Conservation (phyloP, 495 filamentous ascomycete species). For the Lophiostoma macrostomum region DNA sequence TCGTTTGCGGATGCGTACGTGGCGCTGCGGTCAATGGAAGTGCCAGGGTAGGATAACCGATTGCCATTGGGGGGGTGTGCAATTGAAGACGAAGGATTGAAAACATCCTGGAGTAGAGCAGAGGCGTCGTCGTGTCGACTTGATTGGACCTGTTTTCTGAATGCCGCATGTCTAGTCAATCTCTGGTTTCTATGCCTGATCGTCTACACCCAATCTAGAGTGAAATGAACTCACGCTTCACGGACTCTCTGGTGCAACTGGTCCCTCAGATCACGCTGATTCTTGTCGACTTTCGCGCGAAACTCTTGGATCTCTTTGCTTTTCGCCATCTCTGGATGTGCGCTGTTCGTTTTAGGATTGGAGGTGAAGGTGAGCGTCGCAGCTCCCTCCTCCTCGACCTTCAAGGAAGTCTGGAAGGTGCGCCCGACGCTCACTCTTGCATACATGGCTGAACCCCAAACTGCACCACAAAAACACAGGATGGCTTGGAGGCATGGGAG, state of each 20-base stretch:
- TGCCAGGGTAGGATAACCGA: slow-evolving; percentile 3
- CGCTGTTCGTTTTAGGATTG: too few relatives aligned
- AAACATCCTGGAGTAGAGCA: neutral
- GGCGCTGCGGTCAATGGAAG: slow-evolving; percentile 5
- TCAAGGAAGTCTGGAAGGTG: too few relatives aligned
- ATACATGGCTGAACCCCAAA: too few relatives aligned
- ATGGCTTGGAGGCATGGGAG: too few relatives aligned
- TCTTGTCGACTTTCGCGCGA: neutral
- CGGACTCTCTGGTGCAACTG: slow-evolving; percentile 6
- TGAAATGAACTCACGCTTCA: slow-evolving; percentile 8
- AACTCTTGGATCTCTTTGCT: slow-evolving; percentile 12
- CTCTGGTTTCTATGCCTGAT: too few relatives aligned
- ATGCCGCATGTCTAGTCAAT: neutral
- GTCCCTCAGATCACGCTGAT: slow-evolving; percentile 3
- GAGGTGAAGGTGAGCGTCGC: too few relatives aligned
- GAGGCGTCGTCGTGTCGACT: slow-evolving; percentile 6
- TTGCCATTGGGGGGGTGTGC: neutral
- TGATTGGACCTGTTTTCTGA: neutral
- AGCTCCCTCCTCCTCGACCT: too few relatives aligned
- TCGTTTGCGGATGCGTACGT: neutral
- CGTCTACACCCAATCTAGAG: too few relatives aligned
- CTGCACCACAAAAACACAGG: too few relatives aligned
- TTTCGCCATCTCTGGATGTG: too few relatives aligned
- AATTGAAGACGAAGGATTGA: neutral
- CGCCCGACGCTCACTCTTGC: too few relatives aligned